phyloP scores from a whole-genome alignment of 2,329 filamentous ascomycete genomes.

The Simplicillium sp. region DNA sequence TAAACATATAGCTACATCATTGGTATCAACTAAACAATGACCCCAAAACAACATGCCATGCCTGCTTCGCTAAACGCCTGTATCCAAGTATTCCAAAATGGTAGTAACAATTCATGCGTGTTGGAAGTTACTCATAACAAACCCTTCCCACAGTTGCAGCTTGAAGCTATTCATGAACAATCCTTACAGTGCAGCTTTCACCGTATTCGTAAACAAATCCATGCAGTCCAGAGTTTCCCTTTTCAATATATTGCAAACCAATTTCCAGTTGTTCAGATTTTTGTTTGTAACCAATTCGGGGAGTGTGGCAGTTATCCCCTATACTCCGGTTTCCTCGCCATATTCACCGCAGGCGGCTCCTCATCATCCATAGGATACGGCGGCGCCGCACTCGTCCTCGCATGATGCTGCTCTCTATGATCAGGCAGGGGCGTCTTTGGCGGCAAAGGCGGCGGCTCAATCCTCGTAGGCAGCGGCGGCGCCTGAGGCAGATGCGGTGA shows the following conservation, averaged over 20 bases:
- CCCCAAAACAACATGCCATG: too few relatives aligned
- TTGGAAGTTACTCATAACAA: too few relatives aligned
- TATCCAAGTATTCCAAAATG: background rate
- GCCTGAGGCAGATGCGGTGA: conserved; percentile 20
- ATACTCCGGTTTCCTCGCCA: conserved; percentile 75
- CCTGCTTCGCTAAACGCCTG: too few relatives aligned
- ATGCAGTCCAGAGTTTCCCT: too few relatives aligned
- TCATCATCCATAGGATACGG: conserved; percentile 74
- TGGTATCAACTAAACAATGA: background rate
- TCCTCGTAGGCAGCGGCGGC: conserved; percentile 22
- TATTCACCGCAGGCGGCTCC: conserved; percentile 75
- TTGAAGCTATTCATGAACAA: too few relatives aligned
- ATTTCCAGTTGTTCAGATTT: too few relatives aligned
- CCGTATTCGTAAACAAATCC: too few relatives aligned
- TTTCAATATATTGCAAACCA: too few relatives aligned
- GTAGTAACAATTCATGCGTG: too few relatives aligned
- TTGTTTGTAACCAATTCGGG: too few relatives aligned
- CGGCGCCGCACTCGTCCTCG: background rate
- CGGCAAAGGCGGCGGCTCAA: conserved; percentile 61
- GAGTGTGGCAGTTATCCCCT: conserved; percentile 27
- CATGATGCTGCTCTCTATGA: conserved; percentile 15
- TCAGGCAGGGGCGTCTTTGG: conserved; percentile 68
- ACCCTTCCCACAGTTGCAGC: too few relatives aligned
- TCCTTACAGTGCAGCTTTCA: too few relatives aligned
- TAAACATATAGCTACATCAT: background rate